Evolutionary conservation across 352 stramenopile species (phyloP).

Genomic region (Pythium periplocum): DNA sequence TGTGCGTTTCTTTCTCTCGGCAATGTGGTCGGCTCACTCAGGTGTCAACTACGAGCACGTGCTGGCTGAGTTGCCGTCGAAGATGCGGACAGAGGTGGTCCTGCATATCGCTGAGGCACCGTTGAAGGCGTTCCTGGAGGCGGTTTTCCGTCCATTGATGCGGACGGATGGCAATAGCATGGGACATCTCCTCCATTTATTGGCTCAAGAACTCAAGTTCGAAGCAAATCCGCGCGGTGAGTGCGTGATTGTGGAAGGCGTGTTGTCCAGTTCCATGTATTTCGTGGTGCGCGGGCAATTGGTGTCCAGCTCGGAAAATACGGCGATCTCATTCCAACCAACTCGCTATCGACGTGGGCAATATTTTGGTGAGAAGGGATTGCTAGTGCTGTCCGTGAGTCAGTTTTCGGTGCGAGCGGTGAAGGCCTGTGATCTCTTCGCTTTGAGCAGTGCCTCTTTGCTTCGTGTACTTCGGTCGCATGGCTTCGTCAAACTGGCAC

Average conservation of each 20-base stretch:
- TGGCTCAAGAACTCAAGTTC: constrained; percentile 33
- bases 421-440: constrained; percentile 48
- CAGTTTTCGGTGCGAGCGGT: constrained; percentile 35
- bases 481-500: constrained; percentile 7
- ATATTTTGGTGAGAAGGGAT: constrained; percentile 43
- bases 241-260: constrained; percentile 36
- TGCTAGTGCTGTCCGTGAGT: constrained; percentile 39
- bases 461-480: constrained; percentile 15
- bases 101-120: constrained; percentile 35
- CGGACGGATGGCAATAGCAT: constrained; percentile 10
- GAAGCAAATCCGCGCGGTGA: constrained; percentile 46
- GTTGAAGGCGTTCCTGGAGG: constrained; percentile 27
- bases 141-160: constrained; percentile 26
- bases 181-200: constrained; percentile 6
- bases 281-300: constrained; percentile 54
- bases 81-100: constrained; percentile 40
- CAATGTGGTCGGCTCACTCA: constrained; percentile 49
- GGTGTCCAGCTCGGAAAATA: constrained; percentile 8
- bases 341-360: constrained; percentile 27
- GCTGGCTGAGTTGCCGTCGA: constrained; percentile 34
- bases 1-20: constrained; percentile 42
- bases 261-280: constrained; percentile 40
- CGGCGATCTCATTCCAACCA: background rate
- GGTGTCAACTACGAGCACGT: constrained; percentile 51
- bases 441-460: constrained; percentile 22